Percentiles rank a stretch among this genome's conserved stretches.
Evolutionary conservation across 2,329 filamentous ascomycete species (phyloP).

Genomic region (Monosporascus sp.): DNA sequence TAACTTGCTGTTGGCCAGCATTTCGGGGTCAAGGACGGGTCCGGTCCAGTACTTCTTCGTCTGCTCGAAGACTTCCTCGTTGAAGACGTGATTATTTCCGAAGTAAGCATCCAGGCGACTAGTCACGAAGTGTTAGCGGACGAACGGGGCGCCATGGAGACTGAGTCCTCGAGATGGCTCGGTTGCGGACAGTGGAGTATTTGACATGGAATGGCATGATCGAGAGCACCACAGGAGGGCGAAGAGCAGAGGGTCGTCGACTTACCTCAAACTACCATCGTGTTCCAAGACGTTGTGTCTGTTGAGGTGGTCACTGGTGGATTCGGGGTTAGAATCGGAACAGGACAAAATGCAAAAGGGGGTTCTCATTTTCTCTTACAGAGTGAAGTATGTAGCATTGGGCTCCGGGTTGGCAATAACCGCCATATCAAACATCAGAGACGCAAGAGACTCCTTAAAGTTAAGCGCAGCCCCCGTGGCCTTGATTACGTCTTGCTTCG

Average conservation of each 20-base stretch:
- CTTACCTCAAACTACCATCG: conserved; percentile 37
- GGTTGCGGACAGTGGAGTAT: no score
- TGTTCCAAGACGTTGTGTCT: conserved; percentile 44
- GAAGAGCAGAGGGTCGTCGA: no score
- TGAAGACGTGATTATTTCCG: conserved; percentile 47
- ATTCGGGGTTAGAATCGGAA: no score
- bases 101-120: conserved; percentile 41
- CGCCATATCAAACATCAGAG: conserved; percentile 37
- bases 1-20: conserved; percentile 40
- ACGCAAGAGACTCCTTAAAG: conserved; percentile 33
- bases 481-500: conserved; percentile 28
- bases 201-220: no score
- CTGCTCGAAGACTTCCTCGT: conserved; percentile 43
- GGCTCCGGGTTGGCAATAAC: conserved; percentile 35
- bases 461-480: conserved; percentile 36
- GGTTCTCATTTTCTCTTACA: conserved; percentile 6
- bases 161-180: no score
- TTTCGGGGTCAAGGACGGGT: conserved; percentile 31
- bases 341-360: no score
- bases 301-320: conserved; percentile 32
- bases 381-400: conserved; percentile 37
- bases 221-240: no score
- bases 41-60: conserved; percentile 40
- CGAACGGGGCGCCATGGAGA: no score
- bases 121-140: no score